Percentiles rank a stretch among this genome's conserved stretches.
Conservation (phyloP, 805 yeast species). For the Hagleromyces aurorensis region DNA sequence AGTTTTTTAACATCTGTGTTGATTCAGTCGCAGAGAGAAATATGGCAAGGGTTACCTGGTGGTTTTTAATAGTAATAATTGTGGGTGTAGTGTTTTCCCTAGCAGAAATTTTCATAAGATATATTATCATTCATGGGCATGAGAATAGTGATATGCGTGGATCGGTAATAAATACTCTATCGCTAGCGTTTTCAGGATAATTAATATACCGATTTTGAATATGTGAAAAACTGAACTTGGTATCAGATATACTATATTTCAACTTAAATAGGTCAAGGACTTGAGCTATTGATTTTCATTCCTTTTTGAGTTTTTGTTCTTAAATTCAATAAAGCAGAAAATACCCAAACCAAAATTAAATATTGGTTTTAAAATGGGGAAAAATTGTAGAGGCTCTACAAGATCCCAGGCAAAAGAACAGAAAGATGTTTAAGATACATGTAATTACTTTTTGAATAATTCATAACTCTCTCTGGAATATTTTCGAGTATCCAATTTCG, state of each 20-base stretch:
- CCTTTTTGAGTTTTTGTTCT: too few relatives aligned
- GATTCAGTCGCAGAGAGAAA: slow-evolving; percentile 92
- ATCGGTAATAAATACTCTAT: too few relatives aligned
- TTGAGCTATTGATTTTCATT: neutral
- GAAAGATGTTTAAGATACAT: too few relatives aligned
- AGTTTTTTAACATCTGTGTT: slow-evolving; percentile 84
- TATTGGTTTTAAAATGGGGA: too few relatives aligned
- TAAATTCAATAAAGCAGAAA: too few relatives aligned
- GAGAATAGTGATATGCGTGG: slow-evolving; percentile 2
- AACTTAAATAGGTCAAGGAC: neutral
- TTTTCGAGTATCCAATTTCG: too few relatives aligned
- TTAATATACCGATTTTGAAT: slow-evolving; percentile 2
- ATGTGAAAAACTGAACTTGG: slow-evolving; percentile 1
- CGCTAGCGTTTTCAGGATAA: slow-evolving; percentile 1
- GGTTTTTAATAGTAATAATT: slow-evolving; percentile 76
- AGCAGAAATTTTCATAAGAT: slow-evolving; percentile 58
- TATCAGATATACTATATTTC: slow-evolving; percentile 1
- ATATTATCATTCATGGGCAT: slow-evolving; percentile 36
- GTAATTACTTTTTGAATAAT: too few relatives aligned
- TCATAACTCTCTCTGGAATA: too few relatives aligned
- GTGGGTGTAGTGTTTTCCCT: slow-evolving; percentile 70
- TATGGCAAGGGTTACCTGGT: slow-evolving; percentile 85
- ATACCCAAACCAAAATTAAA: too few relatives aligned
- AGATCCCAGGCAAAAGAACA: too few relatives aligned
- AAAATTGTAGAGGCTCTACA: too few relatives aligned